Conservation (phyloP, 768 basidiomycete species). For the Lactifluus volemus region DNA sequence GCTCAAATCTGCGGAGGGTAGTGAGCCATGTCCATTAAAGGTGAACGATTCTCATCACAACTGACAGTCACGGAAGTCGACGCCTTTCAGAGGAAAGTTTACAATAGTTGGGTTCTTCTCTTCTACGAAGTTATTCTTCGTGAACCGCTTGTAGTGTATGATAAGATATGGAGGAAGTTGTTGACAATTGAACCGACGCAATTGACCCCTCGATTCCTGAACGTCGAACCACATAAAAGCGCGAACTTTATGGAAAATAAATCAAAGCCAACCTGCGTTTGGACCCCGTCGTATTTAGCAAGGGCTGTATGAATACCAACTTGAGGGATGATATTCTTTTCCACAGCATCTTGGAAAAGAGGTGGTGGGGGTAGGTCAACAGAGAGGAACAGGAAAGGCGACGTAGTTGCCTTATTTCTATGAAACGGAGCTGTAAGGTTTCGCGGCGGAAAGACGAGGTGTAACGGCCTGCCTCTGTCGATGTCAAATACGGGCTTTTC, state of each 20-base stretch:
- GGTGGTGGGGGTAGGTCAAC: slow-evolving; percentile 97
- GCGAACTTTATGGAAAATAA: not conserved
- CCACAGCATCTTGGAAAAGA: slow-evolving; percentile 89
- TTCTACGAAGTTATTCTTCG: slow-evolving; percentile 92
- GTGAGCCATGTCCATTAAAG: not conserved
- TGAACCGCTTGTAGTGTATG: slow-evolving; percentile 93
- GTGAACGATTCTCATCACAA: slow-evolving; percentile 13
- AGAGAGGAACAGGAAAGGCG: slow-evolving; percentile 93
- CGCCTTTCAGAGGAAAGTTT: slow-evolving; percentile 88
- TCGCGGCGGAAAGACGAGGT: not conserved
- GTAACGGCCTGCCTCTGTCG: slow-evolving; percentile 61
- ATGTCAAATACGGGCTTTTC: slow-evolving; percentile 91
- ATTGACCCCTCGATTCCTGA: slow-evolving; percentile 76
- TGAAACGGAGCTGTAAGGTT: not conserved
- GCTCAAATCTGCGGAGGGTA: slow-evolving; percentile 58
- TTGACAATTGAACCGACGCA: slow-evolving; percentile 87
- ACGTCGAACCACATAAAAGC: slow-evolving; percentile 9
- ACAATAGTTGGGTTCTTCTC: slow-evolving; percentile 99
- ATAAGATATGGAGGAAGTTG: slow-evolving; percentile 87
- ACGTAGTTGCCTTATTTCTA: slow-evolving; percentile 80
- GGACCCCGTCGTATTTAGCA: slow-evolving; percentile 88
- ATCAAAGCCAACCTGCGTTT: slow-evolving; percentile 58
- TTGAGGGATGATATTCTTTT: slow-evolving; percentile 99
- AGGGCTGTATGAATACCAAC: slow-evolving; percentile 85
- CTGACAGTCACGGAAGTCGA: slow-evolving; percentile 91